Percentiles rank a stretch among this genome's conserved stretches.
Conservation (phyloP, 768 basidiomycete species). For the Lactarius indigo region DNA sequence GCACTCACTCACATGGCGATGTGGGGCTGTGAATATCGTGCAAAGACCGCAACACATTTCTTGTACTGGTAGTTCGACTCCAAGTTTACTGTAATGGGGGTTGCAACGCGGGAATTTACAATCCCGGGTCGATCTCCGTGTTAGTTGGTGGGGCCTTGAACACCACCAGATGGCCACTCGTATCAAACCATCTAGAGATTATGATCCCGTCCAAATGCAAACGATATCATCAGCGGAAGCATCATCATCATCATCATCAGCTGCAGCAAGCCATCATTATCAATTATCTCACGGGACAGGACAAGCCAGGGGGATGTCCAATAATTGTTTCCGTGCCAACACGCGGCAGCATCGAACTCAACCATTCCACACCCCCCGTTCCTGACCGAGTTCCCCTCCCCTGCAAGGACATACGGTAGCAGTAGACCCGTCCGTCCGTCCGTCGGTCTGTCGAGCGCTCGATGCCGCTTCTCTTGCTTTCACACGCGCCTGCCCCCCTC, state of each 20-base stretch:
- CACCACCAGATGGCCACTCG: not conserved
- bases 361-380: not conserved
- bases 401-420: not conserved
- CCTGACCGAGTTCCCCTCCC: not conserved
- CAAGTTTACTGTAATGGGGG: not conserved
- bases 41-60: not conserved
- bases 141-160: not conserved
- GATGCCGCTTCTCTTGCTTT: not conserved
- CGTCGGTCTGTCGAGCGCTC: not conserved
- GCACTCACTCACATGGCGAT: not conserved
- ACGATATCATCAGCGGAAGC: not conserved
- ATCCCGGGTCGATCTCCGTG: not conserved
- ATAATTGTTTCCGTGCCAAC: constrained; percentile 6
- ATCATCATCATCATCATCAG: not conserved
- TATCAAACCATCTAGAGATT: not conserved
- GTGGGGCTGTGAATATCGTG: not conserved
- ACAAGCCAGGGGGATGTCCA: not conserved
- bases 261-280: not conserved
- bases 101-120: not conserved
- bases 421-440: not conserved
- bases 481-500: not conserved
- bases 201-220: not conserved
- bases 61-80: not conserved
- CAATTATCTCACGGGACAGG: not conserved
- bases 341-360: not conserved